Evolutionary conservation across 352 stramenopile genomes (phyloP), one percentile per base, ranked within the genome.

Genomic region (Nothophytophthora sp.): DNA sequence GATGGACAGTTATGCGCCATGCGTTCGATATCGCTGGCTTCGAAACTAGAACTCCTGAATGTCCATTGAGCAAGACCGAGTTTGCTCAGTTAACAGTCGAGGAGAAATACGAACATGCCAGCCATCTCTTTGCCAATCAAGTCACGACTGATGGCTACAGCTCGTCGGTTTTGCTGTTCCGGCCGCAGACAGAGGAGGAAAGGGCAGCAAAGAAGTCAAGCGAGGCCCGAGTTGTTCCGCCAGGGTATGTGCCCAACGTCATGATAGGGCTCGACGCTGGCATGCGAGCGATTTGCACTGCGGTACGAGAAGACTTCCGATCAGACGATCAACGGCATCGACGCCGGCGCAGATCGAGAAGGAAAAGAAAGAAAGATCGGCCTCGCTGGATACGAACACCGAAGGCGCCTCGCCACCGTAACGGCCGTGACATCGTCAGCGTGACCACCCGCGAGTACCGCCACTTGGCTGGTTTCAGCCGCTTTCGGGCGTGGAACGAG

Each of bases 101-200:
- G 8, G 22, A 34, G 25, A 32, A 52, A 30, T 52, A 52, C 32
- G 44, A 29, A 9, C 29, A 52, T 16, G 44, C 44, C 16, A 52
- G 44, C 32, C 29, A 42, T 22, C 29, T 52, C 12, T 52, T 52
- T 33, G 30, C 44, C 8, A 42, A 52, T 30, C 30, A 52, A 42
- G 32, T 52, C 12, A 52, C 30, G 22, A 52, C 30, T 9, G 44
- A 52, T 35, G 44, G 44, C 11, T 52, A 52, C 44, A 33, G 44
- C 32, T 28, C 44, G 11, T 37, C 20, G 15, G 44, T 52, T 41
- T 20, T 52, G 32, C 37, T 42, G 16, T 52, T 42, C n/a, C 44
- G 32, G 30, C 28, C 29, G n/a, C 36, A 28, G 29, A 50, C 29
- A 4, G 42, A 50, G 27, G 13, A 37, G 6, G 42, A 52, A 23